A percentile compares a stretch with the other conserved stretches of the same genome.
Evolutionary conservation across 2,329 filamentous ascomycete genomes (phyloP).

Genomic region (Elsinoe ampelina): DNA sequence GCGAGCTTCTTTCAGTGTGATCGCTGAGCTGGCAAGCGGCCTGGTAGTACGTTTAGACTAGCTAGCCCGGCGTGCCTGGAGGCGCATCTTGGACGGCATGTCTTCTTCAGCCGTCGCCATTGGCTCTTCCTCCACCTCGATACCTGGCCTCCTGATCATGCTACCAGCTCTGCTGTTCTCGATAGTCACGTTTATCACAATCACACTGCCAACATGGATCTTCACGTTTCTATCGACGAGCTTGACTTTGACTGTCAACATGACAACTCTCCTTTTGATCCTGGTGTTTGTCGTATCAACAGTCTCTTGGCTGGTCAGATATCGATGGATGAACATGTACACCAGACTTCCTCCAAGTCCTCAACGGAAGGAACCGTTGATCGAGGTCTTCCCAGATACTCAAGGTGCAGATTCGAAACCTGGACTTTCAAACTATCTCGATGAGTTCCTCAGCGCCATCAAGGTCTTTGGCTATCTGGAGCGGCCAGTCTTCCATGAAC

Average conservation of each 20-base stretch:
- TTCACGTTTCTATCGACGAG: conserved; percentile 87
- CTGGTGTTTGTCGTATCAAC: conserved; percentile 68
- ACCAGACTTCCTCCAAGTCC: conserved; percentile 86
- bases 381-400: conserved; percentile 89
- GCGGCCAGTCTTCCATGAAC: conserved; percentile 91
- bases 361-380: conserved; percentile 87
- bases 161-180: conserved; percentile 60
- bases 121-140: conserved; percentile 16
- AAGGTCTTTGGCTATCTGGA: conserved; percentile 98
- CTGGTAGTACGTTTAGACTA: not conserved
- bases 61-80: not conserved
- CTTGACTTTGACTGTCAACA: conserved; percentile 96
- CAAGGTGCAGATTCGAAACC: conserved; percentile 85
- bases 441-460: conserved; percentile 96
- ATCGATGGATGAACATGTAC: conserved; percentile 96
- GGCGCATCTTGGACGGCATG: not conserved
- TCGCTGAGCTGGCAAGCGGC: not conserved
- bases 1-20: not conserved
- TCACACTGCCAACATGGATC: conserved; percentile 79
- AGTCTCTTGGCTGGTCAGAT: conserved; percentile 86
- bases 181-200: conserved; percentile 73
- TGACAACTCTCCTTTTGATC: conserved; percentile 86
- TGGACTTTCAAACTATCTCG: conserved; percentile 88
- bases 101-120: not conserved
- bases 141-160: conserved; percentile 29